Evolutionary conservation across 176 grass and related monocot species (phyloP), one percentile per base, ranked within the genome.

Genomic region (Neostapfia colusana): DNA sequence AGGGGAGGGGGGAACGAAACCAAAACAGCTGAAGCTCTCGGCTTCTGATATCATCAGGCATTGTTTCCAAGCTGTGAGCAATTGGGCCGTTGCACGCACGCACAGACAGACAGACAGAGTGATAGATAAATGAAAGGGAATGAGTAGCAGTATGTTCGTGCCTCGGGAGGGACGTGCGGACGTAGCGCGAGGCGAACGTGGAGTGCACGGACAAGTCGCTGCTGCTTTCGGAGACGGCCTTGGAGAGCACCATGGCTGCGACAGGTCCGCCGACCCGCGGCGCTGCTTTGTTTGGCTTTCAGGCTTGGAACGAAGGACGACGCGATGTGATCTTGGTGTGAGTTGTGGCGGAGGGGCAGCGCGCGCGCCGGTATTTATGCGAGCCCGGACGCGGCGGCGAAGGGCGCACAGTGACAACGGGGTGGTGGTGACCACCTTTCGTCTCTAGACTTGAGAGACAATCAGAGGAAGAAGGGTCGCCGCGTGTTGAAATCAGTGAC

Each of bases 141-240:
- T 4, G 3, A 1, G 20, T 3, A 31, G 31, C 3, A 31, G 3
- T 31, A 31, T 46, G 20, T 3, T 7, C 6, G 4, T 78, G 79
- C 95, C 95, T 92, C 49, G 95, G 95, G 63, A 99, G 95, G 10
- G 91, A 88, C 11, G 85, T 34, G 8, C 90, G 89, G 57, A 93
- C 95, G 54, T 99, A 95, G 89, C 91, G 95, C 49, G 95, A 99
- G 16, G 91, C 95, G 78, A 99, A 99, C 10, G 91, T 99, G 23
- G 91, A 99, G 69, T 95, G 91, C n/a, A 99, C 81, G 6, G 95
- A 99, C 60, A 88, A 69, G 45, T 99, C 91, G 7, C 55, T 58
- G 3, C 55, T 58, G 55, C 54, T 80, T 60, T 99, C 87, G 21
- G 91, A 97, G 45, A 86, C 70, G 15, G 88, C 58, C 68, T 83